Evolutionary conservation across 2,329 filamentous ascomycete genomes (phyloP).

Genomic region (Clarireedia paspali): DNA sequence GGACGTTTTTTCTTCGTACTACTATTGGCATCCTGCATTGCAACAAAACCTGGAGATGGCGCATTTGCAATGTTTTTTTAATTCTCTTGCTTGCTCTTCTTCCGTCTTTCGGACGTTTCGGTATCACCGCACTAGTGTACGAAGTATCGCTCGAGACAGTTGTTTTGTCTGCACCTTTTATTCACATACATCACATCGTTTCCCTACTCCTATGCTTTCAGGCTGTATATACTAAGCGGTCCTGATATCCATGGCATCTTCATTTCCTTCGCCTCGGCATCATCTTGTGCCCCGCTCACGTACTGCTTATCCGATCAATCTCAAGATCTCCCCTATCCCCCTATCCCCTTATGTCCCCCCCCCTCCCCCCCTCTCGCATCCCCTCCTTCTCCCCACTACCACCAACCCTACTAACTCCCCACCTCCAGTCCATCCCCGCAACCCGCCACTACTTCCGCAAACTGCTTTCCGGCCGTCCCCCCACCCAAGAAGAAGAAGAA

Average conservation of each 20-base stretch:
- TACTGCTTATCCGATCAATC: neutral
- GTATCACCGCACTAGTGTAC: too few relatives aligned
- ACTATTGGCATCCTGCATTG: neutral
- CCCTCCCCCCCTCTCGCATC: neutral
- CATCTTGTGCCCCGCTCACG: too few relatives aligned
- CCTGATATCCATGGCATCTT: too few relatives aligned
- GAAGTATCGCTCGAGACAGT: too few relatives aligned
- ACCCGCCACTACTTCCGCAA: slow-evolving; percentile 49
- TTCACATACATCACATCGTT: too few relatives aligned
- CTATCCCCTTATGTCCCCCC: neutral
- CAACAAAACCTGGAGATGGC: too few relatives aligned
- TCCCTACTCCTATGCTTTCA: too few relatives aligned
- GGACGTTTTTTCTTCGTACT: neutral
- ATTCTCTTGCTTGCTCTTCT: neutral
- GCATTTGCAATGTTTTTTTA: neutral
- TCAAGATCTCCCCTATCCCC: neutral
- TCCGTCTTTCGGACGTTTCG: neutral
- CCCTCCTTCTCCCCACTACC: neutral
- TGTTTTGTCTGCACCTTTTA: too few relatives aligned
- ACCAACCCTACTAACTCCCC: neutral
- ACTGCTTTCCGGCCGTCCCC: slow-evolving; percentile 24
- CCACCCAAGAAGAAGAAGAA: slow-evolving; percentile 2
- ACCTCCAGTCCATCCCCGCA: slow-evolving; percentile 43
- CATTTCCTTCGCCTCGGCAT: too few relatives aligned
- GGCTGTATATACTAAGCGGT: too few relatives aligned